phyloP scores from a whole-genome alignment of 2,329 filamentous ascomycete genomes.

The Venturia carpophila region DNA sequence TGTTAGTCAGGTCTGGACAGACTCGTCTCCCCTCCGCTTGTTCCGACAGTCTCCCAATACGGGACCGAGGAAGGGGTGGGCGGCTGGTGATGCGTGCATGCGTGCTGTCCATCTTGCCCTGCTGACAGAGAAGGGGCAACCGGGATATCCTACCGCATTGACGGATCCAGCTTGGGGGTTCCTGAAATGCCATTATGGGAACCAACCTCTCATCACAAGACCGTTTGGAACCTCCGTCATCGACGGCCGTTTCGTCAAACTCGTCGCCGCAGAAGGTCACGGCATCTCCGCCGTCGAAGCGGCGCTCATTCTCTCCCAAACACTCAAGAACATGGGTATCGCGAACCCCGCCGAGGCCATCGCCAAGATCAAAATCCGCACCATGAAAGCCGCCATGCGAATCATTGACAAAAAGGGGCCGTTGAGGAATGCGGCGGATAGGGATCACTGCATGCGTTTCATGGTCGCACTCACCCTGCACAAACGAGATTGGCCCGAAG shows the following conservation, averaged over 20 bases:
- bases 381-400: constrained; percentile 17
- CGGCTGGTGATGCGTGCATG: constrained; percentile 35
- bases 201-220: neutral
- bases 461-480: constrained; percentile 29
- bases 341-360: neutral
- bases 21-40: constrained; percentile 31
- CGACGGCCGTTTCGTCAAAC: neutral
- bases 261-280: neutral
- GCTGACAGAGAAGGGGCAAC: constrained; percentile 26
- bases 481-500: constrained; percentile 26
- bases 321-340: neutral
- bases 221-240: neutral
- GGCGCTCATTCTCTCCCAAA: constrained; percentile 18
- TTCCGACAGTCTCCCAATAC: constrained; percentile 32
- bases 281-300: neutral
- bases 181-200: constrained; percentile 20
- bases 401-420: constrained; percentile 31
- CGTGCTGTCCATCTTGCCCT: constrained; percentile 34
- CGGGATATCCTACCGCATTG: constrained; percentile 27
- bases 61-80: constrained; percentile 37
- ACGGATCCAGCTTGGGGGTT: constrained; percentile 33
- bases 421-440: constrained; percentile 29
- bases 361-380: neutral
- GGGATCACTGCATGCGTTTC: constrained; percentile 33
- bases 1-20: constrained; percentile 36